These are phyloP conservation scores for Haplosporangium sp. DNA, from an alignment of 371 early-diverging fungal genomes.

Conservation along the genomic window DNA sequence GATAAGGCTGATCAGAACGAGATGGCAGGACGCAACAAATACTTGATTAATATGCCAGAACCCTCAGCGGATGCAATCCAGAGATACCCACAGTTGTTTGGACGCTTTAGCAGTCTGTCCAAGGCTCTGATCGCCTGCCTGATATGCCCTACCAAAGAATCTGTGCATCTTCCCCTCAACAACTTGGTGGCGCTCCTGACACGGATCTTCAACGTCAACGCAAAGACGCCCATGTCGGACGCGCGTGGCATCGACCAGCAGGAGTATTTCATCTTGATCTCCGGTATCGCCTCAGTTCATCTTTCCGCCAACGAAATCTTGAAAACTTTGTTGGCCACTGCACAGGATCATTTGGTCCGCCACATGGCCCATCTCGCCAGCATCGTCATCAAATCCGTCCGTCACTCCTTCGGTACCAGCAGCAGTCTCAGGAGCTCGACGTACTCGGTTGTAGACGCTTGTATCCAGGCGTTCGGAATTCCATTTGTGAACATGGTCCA, in stretches of 20 bases:
- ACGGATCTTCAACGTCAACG: conserved; percentile 33
- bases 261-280: conserved; percentile 43
- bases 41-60: conserved; percentile 25
- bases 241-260: conserved; percentile 47
- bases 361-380: conserved; percentile 45
- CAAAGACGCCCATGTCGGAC: conserved; percentile 46
- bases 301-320: conserved; percentile 29
- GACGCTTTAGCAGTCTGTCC: conserved; percentile 34
- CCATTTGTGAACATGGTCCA: conserved; percentile 50
- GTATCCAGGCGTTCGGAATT: conserved; percentile 51
- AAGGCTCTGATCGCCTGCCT: conserved; percentile 40
- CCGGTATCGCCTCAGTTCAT: conserved; percentile 35
- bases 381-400: conserved; percentile 41
- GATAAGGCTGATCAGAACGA: conserved; percentile 41
- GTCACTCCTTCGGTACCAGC: conserved; percentile 33
- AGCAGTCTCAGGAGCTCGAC: conserved; percentile 33
- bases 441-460: conserved; percentile 39
- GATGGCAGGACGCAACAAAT: conserved; percentile 39
- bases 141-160: conserved; percentile 47
- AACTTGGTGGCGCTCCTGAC: conserved; percentile 49
- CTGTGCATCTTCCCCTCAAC: conserved; percentile 51
- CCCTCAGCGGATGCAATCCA: conserved; percentile 30
- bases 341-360: conserved; percentile 46
- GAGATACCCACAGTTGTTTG: conserved; percentile 47
- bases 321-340: conserved; percentile 39